Percentiles rank a stretch among this genome's conserved stretches.
Evolutionary conservation across 1,139 yeast species (phyloP).

Genomic region (Yamadazyma sp.): DNA sequence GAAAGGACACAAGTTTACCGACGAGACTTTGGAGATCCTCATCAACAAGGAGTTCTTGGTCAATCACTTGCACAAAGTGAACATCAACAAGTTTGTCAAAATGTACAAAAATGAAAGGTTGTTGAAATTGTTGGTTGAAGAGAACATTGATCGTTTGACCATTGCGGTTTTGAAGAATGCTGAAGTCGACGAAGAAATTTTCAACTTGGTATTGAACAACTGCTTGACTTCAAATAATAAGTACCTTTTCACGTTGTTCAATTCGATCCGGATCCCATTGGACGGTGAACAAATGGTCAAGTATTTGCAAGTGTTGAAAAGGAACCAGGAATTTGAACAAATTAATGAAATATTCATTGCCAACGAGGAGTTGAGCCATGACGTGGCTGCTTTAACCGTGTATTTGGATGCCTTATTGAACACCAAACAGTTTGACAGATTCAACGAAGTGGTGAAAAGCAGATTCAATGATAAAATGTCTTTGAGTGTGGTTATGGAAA

Average conservation of each 20-base stretch:
- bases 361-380: slow-evolving; percentile 3
- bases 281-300: slow-evolving; percentile 6
- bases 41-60: slow-evolving; percentile 30
- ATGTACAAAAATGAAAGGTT: slow-evolving; percentile 17
- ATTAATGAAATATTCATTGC: slow-evolving; percentile 6
- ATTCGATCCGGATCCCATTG: not conserved
- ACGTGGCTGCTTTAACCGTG: slow-evolving; percentile 1
- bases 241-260: slow-evolving; percentile 12
- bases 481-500: slow-evolving; percentile 12
- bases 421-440: slow-evolving; percentile 15
- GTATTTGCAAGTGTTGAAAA: slow-evolving; percentile 9
- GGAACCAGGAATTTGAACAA: slow-evolving; percentile 7
- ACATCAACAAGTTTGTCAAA: slow-evolving; percentile 27
- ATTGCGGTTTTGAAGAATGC: slow-evolving; percentile 21
- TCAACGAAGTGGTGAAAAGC: slow-evolving; percentile 10
- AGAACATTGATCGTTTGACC: slow-evolving; percentile 29
- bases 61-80: slow-evolving; percentile 21
- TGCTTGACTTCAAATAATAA: slow-evolving; percentile 11
- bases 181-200: slow-evolving; percentile 9
- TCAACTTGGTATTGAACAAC: slow-evolving; percentile 7
- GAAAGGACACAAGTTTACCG: slow-evolving; percentile 31
- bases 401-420: slow-evolving; percentile 15
- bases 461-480: slow-evolving; percentile 7
- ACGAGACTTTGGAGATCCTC: slow-evolving; percentile 35
- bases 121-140: slow-evolving; percentile 22